Evolutionary conservation across 2,329 filamentous ascomycete genomes (phyloP).

Genomic region (Aureobasidium namibiae): DNA sequence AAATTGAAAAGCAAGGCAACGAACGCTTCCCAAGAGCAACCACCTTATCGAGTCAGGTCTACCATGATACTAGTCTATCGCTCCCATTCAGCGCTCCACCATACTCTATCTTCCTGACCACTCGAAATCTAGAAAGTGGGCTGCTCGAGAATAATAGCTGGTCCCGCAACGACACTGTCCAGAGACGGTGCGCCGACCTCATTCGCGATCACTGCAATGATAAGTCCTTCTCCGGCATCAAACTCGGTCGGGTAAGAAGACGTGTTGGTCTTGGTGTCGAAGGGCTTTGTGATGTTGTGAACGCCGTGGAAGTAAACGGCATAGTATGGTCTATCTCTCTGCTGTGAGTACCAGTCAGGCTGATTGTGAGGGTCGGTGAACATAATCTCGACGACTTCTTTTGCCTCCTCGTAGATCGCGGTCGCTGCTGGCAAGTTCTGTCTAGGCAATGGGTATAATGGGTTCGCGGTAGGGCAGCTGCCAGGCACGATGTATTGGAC

Average conservation of each 20-base stretch:
- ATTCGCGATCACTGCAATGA: constrained; percentile 31
- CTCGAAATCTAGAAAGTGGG: constrained; percentile 15
- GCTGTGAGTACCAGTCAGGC: constrained; percentile 1
- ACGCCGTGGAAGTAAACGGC: constrained; percentile 36
- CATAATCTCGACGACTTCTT: constrained; percentile 25
- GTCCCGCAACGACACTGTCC: constrained; percentile 34
- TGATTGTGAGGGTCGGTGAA: constrained; percentile 7
- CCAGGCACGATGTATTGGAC: constrained; percentile 26
- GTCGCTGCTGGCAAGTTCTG: constrained; percentile 29
- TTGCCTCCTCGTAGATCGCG: constrained; percentile 24
- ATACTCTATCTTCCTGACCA: not conserved
- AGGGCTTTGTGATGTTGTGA: constrained; percentile 29
- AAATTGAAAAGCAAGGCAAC: too few relatives aligned
- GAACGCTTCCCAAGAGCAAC: too few relatives aligned
- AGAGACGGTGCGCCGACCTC: constrained; percentile 28
- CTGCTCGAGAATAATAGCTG: constrained; percentile 31
- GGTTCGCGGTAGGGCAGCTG: constrained; percentile 30
- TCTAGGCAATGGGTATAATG: constrained; percentile 30
- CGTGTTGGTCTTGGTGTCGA: constrained; percentile 27
- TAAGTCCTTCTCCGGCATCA: constrained; percentile 29
- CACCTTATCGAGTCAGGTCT: not conserved
- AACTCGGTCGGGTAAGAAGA: constrained; percentile 31
- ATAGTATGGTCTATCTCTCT: constrained; percentile 26
- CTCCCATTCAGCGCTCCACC: too few relatives aligned
- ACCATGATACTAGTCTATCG: not conserved